A percentile compares a stretch with the other conserved stretches of the same genome.
phyloP scores from a whole-genome alignment of 73 alveolate genomes.

The Effrenium voratum region DNA sequence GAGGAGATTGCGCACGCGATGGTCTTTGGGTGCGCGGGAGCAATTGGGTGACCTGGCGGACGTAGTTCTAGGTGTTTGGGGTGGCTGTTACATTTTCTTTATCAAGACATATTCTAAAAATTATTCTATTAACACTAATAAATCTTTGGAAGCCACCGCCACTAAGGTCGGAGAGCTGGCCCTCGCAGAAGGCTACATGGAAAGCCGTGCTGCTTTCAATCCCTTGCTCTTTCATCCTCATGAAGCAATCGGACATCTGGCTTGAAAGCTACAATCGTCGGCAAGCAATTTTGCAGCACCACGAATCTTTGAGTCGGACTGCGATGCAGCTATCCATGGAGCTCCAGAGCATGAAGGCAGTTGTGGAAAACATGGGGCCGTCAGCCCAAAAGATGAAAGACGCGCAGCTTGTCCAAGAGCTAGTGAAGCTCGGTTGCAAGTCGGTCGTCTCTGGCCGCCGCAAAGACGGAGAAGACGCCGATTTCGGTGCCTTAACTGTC shows the following conservation, averaged over 20 bases:
- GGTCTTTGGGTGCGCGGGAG: not conserved
- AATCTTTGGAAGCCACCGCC: too few relatives aligned
- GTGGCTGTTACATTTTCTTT: not conserved
- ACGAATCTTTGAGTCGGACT: not conserved
- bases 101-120: too few relatives aligned
- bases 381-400: not conserved
- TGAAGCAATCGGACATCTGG: not conserved
- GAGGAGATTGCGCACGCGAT: not conserved
- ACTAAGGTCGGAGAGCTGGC: too few relatives aligned
- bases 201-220: not conserved
- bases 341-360: not conserved
- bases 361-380: not conserved
- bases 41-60: not conserved
- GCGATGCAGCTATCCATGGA: not conserved
- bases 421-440: not conserved
- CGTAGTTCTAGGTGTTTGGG: too few relatives aligned
- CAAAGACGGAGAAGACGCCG: not conserved
- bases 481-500: not conserved
- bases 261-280: not conserved
- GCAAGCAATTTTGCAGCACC: not conserved
- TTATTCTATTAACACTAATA: too few relatives aligned
- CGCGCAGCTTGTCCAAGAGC: not conserved
- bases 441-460: not conserved
- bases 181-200: not conserved
- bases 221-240: not conserved